Evolutionary conservation across 2,329 filamentous ascomycete genomes (phyloP), one percentile per base, ranked within the genome.

Genomic region (Aspergillus sp.): DNA sequence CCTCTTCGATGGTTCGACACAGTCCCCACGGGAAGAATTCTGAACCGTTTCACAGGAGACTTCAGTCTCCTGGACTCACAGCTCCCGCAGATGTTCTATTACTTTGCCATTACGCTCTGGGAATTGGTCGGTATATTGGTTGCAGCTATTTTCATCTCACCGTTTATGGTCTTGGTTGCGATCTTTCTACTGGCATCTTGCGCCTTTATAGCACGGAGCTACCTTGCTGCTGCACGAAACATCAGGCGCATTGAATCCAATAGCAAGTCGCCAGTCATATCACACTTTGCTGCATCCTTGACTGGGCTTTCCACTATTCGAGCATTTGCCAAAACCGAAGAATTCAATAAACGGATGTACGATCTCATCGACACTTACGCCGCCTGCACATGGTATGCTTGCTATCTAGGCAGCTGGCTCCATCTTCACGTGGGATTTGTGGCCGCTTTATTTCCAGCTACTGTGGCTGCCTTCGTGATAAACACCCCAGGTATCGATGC

Each of bases 371-470:
- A 94, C 70, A 82, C 83, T 41, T 90, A 90, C 77, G 82, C 83
- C 4, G 47, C 47, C n/a, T 50, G 30, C 82, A 84, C 89, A 0
- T 87, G 84, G 30, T 89, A 86, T 81, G 84, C 91, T 67, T 78
- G 89, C 55, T 90, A 86, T 84, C 80, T 90, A 1, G 89, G 91
- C 72, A 91, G 90, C 32, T 94, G 91, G 91, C 85, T 94, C 78
- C 85, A 86, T 25, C 88, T 90, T 77, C 85, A 90, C 4, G 89
- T 93, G 84, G 82, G 85, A 17, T 71, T 90, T 13, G 80, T 92
- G 2, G 90, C 90, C 2, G 87, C 87, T 87, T 43, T 65, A 17
- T 94, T 93, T 73, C 84, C 88, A 4, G 83, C 85, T 0, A 78
- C 87, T 21, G 87, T 91, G 3, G 87, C 88, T 0, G 78, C 84